Conservation (phyloP, 805 yeast genomes). For the Monosporozyma aquatica region DNA sequence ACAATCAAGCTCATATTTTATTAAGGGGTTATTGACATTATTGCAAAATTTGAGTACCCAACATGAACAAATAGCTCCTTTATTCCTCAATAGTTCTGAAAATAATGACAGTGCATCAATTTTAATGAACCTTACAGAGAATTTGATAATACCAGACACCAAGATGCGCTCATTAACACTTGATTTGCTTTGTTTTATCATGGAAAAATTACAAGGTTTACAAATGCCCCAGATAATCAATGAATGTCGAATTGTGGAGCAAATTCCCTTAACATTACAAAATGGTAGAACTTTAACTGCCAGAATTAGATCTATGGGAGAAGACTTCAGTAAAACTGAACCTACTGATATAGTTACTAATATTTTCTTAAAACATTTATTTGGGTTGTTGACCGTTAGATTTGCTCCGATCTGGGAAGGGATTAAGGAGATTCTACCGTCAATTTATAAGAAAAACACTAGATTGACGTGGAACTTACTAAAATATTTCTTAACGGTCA, state of each 20-base stretch:
- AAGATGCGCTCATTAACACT: conserved; percentile 43
- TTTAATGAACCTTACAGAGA: conserved; percentile 20
- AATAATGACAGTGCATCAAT: not conserved
- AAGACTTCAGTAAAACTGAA: conserved; percentile 32
- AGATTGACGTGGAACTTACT: conserved; percentile 49
- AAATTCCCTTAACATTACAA: conserved; percentile 57
- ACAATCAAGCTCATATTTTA: conserved; percentile 32
- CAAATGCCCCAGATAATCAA: conserved; percentile 36
- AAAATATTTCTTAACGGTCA: conserved; percentile 27
- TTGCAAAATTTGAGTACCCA: no score
- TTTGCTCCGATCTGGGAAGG: conserved; percentile 86
- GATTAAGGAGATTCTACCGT: conserved; percentile 50
- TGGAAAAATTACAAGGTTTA: conserved; percentile 13
- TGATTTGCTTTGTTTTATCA: conserved; percentile 33
- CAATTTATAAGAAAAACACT: conserved; percentile 35
- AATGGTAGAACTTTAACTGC: conserved; percentile 67
- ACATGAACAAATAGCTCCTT: not conserved
- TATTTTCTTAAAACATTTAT: conserved; percentile 36
- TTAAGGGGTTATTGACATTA: conserved; percentile 30
- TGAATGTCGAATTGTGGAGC: conserved; percentile 54
- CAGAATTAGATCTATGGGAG: conserved; percentile 53
- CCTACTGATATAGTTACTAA: conserved; percentile 12
- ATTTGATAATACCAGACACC: conserved; percentile 43
- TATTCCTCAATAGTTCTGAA: not conserved
- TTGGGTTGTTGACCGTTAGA: conserved; percentile 64